Evolutionary conservation across 2,329 filamentous ascomycete species (phyloP), one percentile per base, ranked within the genome.

Genomic region (Colletotrichum sp.): DNA sequence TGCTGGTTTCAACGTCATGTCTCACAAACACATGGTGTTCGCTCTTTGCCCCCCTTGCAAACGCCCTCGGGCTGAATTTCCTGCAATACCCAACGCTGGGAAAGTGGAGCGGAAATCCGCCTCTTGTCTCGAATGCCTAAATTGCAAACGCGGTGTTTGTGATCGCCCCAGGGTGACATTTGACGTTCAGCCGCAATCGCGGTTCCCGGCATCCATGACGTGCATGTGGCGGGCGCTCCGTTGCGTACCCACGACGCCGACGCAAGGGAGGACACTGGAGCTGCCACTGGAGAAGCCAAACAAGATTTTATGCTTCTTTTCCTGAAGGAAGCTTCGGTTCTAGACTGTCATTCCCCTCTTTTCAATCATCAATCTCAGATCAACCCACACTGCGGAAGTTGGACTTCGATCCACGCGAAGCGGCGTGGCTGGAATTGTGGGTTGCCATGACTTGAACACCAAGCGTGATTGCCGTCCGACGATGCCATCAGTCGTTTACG

Each of bases 1-100:
- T 12, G 68, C 56, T 71, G 52, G 26, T 38, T 38, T 43, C 71
- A 74, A 71, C 67, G 71, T 74, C 71, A 71, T 71, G 67, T 65
- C 61, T 71, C 14, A 21, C 28, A 28, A 8, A 32, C 28, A 38
- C 16, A 56, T 34, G 43, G 43, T n/a, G 24, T 48, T 43, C 38
- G n/a, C 30, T 16, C 7, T 12, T 36, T 34, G 36, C n/a, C 43
- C 64, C 56, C 67, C 59, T 74, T 28, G 48, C 21, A 32, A 34
- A 43, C 13, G n/a, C 30, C 5, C 26, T 67, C 13, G n/a, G 30
- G 30, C 21, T 18, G 34, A 30, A 16, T 24, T 55, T 32, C 16
- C 26, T 30, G 36, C 21, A 36, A 21, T 52, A 18, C 43, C 21
- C 21, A 24, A 9, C 4, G 14, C 14, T 43, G 55, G 16, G 26